Base-by-base conservation (phyloP, 2,329 filamentous ascomycete species). In the Niveomyces coronatus region DNA sequence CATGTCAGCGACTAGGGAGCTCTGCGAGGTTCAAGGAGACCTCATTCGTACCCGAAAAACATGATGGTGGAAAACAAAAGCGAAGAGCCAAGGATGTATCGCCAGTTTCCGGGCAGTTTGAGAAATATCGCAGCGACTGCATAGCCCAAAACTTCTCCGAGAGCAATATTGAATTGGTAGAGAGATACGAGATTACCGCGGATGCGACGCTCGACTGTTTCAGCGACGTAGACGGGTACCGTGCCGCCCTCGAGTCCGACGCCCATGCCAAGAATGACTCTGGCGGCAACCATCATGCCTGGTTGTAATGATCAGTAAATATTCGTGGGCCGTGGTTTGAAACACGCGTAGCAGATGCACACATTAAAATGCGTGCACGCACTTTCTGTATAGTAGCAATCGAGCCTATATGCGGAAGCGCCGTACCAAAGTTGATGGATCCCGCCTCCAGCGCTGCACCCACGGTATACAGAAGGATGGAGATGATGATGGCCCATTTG, bases 151-250 rank as follows among this genome's bases (percentile, higher is more conserved):
- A 85, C 80, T 48, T 85, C 81, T 19, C 81, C 81, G 0, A 85
- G 66, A 0, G 82, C 82, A 49, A 85, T 85, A 58, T 82, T 84
- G 58, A 85, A 74, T 52, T 85, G 82, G 54, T 85, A 85, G 0
- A 85, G 63, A 0, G 79, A 83, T 2, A 85, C 81, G 35, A 85
- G 59, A 54, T 85, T 85, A 47, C 81, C 81, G 49, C 81, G 74
- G 17, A 82, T 67, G 42, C 66, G 69, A 22, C 74, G 67, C 48
- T 81, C 77, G 30, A 84, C 80, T 0, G 76, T 79, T 56, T 85
- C 81, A 2, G 81, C 79, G 20, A 85, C 80, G 45, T 85, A 85
- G 38, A 85, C 76, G 1, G 79, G 79, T 4, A 85, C 80, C 0
- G 80, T 85, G 53, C 81, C 81, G 35, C 80, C 80, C 53, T 85